Evolutionary conservation across 2,329 filamentous ascomycete species (phyloP), one percentile per base, ranked within the genome.

Genomic region (Tympanopsis confertula): DNA sequence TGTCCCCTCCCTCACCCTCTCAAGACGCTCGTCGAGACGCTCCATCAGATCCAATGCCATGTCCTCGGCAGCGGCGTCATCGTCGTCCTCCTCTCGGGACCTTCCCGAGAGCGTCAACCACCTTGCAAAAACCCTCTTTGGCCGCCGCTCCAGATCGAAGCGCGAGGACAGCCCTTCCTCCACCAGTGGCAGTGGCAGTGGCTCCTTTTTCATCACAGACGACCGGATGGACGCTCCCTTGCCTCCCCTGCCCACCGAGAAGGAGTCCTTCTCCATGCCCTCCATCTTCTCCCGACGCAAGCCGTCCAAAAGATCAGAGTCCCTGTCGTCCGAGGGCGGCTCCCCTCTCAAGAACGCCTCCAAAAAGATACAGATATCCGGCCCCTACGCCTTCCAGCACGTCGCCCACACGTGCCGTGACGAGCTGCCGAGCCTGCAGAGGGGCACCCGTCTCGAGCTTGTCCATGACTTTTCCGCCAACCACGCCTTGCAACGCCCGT

Each of bases 361-460:
- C 35, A 68, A 55, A 47, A 67, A 62, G 43, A 49, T 68, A 36
- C 65, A 68, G 38, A 81, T 81, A 38, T 81, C 76, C 1, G 68
- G 62, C 1, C 76, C 76, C 3, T 80, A 76, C 55, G 78, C 80
- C 58, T 81, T 81, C 42, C 74, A 79, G 49, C 76, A 81, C 52
- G 63, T 81, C 22, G 67, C 70, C 3, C 74, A 79, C 50, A 74
- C 69, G 12, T 59, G 65, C 12, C 67, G 66, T 35, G 66, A 75
- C 20, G 59, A 67, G 36, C 41, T 68, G 3, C 54, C 63, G 3
- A 58, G 57, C 39, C 42, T 65, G 5, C 56, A 62, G 30, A 54
- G 57, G 19, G 47, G 55, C 3, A 66, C 58, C 45, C 61, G 59
- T 13, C 52, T 55, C 35, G 59, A 66, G 19, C 47, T 66, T 36